Percentiles rank a stretch among this genome's conserved stretches.
Conservation (phyloP, 345 rosid species). For the Aquilaria sinensis region DNA sequence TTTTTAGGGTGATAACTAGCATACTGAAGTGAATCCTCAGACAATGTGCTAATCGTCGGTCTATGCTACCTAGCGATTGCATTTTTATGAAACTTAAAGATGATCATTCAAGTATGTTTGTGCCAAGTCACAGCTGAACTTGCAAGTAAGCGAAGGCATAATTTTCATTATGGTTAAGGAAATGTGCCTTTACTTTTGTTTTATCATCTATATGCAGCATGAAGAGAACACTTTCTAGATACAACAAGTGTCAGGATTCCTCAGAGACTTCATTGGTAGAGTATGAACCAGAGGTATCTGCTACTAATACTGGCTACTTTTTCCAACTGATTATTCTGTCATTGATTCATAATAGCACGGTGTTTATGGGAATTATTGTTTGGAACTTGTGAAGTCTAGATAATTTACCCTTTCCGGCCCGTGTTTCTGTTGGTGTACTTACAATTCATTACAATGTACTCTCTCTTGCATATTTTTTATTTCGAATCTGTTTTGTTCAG, state of each 20-base stretch:
- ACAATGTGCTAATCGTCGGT: too few species aligned
- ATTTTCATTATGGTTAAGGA: background rate
- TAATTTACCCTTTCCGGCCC: too few species aligned
- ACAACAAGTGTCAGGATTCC: conserved; percentile 43
- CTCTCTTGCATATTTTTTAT: conserved; percentile 1
- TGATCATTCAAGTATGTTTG: too few species aligned
- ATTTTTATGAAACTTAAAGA: too few species aligned
- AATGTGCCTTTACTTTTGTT: conserved; percentile 7
- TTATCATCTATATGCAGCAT: conserved; percentile 34
- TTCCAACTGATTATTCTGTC: background rate
- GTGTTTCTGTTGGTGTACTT: background rate
- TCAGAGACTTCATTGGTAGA: conserved; percentile 38
- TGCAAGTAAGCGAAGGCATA: too few species aligned
- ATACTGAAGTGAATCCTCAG: too few species aligned
- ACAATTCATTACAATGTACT: background rate
- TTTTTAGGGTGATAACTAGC: too few species aligned
- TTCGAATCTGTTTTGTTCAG: conserved; percentile 16
- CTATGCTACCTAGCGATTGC: too few species aligned
- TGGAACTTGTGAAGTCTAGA: too few species aligned
- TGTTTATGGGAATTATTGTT: too few species aligned
- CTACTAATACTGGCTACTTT: conserved; percentile 2
- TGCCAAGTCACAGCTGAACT: too few species aligned
- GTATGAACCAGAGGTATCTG: conserved; percentile 49
- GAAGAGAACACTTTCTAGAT: conserved; percentile 72
- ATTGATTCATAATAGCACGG: too few species aligned